phyloP scores from a whole-genome alignment of 345 rosid species.

The Gossypium mustelinum region DNA sequence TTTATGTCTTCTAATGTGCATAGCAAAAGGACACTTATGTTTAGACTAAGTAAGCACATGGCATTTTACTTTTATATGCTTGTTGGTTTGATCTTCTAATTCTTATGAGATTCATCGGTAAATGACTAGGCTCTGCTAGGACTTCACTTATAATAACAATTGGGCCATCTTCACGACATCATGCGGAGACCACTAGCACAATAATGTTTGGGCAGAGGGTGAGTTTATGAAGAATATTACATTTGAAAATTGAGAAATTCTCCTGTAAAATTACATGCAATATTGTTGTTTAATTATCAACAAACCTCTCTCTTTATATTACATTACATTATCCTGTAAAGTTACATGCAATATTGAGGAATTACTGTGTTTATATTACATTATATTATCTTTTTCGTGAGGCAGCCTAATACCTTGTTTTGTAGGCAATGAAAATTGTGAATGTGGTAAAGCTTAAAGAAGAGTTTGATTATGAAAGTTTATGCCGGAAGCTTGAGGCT shows the following conservation, averaged over 20 bases:
- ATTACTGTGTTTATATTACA: not conserved
- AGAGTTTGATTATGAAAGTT: constrained; percentile 89
- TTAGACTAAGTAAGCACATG: not conserved
- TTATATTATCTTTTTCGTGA: not conserved
- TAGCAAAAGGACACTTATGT: not conserved
- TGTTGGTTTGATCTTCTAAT: not conserved
- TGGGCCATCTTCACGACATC: constrained; percentile 78
- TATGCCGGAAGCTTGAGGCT: constrained; percentile 72
- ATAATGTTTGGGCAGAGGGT: constrained; percentile 94
- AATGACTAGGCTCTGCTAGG: constrained; percentile 74
- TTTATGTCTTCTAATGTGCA: not conserved
- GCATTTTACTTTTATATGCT: not conserved
- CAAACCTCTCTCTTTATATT: not conserved
- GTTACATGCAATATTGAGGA: too few relatives aligned
- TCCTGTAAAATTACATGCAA: not conserved
- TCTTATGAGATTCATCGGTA: constrained; percentile 17
- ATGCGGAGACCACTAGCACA: constrained; percentile 86
- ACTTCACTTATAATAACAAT: constrained; percentile 83
- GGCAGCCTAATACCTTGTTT: constrained; percentile 21
- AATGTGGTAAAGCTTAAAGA: constrained; percentile 87
- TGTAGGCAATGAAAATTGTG: constrained; percentile 92
- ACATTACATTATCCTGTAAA: too few relatives aligned
- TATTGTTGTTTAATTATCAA: not conserved
- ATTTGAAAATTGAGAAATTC: not conserved
- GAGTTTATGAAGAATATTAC: constrained; percentile 26